phyloP scores from a whole-genome alignment of 2,329 filamentous ascomycete species.

The Pseudogymnoascus pannorum region DNA sequence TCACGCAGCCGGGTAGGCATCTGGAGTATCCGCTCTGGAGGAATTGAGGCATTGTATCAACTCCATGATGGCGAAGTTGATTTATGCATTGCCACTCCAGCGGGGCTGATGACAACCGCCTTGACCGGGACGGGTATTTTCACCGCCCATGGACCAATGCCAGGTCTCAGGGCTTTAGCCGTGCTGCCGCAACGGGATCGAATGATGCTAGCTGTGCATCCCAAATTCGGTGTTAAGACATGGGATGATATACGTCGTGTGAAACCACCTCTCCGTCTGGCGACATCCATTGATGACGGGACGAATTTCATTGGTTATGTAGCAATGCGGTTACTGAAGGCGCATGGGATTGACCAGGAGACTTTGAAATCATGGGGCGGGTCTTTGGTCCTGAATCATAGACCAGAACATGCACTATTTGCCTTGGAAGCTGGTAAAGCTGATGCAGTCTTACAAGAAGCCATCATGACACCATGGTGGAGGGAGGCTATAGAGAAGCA shows the following conservation, averaged over 20 bases:
- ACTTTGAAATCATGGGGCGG: slow-evolving; percentile 11
- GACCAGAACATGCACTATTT: slow-evolving; percentile 11
- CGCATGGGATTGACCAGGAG: slow-evolving; percentile 10
- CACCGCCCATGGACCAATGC: slow-evolving; percentile 9
- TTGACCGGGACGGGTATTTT: slow-evolving; percentile 5
- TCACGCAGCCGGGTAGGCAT: slow-evolving; percentile 11
- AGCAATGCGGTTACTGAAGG: slow-evolving; percentile 11
- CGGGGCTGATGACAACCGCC: slow-evolving; percentile 5
- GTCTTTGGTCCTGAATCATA: slow-evolving; percentile 10
- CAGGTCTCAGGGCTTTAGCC: slow-evolving; percentile 10
- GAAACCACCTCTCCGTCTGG: slow-evolving; percentile 11
- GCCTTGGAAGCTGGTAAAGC: background rate
- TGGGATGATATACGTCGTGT: slow-evolving; percentile 11
- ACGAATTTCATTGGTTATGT: slow-evolving; percentile 14
- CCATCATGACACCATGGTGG: slow-evolving; percentile 14
- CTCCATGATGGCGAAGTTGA: slow-evolving; percentile 11
- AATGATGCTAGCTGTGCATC: slow-evolving; percentile 14
- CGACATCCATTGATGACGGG: slow-evolving; percentile 10
- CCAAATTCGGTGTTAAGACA: slow-evolving; percentile 10
- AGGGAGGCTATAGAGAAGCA: slow-evolving; percentile 10
- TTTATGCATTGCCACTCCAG: slow-evolving; percentile 11
- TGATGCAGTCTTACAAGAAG: slow-evolving; percentile 12
- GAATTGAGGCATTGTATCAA: slow-evolving; percentile 11
- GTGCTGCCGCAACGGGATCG: slow-evolving; percentile 12
- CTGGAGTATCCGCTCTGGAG: slow-evolving; percentile 10